A percentile compares a stretch with the other conserved stretches of the same genome.
Evolutionary conservation across 495 filamentous ascomycete species (phyloP).

Genomic region (Podospora tetraspora): DNA sequence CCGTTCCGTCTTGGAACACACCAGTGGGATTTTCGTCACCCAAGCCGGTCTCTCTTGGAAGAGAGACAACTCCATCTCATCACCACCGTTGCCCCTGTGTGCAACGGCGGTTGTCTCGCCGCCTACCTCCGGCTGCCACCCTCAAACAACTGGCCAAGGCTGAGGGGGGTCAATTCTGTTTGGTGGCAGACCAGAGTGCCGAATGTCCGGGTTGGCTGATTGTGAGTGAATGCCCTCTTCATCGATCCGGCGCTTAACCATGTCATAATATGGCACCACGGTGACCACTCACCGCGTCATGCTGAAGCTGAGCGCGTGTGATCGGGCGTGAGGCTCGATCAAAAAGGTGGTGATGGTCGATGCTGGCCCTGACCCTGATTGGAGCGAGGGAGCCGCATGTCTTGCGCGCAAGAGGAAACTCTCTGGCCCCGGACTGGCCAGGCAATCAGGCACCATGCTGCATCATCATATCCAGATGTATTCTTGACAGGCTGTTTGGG

Average conservation of each 20-base stretch:
- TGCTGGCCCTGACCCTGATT: background rate
- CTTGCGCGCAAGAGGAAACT: background rate
- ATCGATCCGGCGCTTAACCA: background rate
- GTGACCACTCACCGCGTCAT: background rate
- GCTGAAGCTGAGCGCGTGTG: background rate
- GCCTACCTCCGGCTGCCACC: background rate
- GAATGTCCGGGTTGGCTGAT: background rate
- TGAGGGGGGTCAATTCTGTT: background rate
- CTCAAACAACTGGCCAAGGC: background rate
- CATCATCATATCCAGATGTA: background rate
- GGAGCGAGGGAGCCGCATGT: background rate
- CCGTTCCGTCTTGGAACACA: background rate
- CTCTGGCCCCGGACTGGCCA: background rate
- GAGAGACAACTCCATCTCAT: background rate
- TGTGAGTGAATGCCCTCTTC: background rate
- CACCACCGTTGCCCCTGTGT: no score
- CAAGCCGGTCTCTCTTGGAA: background rate
- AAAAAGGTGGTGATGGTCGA: background rate
- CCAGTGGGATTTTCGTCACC: no score
- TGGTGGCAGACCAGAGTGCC: background rate
- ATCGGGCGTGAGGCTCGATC: background rate
- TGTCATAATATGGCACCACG: background rate
- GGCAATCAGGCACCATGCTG: background rate
- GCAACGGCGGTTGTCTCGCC: background rate
- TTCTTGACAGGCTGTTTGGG: background rate